These are phyloP conservation scores for Yamadazyma conglobata DNA, from an alignment of 1,139 yeast genomes.

Conservation along the genomic window DNA sequence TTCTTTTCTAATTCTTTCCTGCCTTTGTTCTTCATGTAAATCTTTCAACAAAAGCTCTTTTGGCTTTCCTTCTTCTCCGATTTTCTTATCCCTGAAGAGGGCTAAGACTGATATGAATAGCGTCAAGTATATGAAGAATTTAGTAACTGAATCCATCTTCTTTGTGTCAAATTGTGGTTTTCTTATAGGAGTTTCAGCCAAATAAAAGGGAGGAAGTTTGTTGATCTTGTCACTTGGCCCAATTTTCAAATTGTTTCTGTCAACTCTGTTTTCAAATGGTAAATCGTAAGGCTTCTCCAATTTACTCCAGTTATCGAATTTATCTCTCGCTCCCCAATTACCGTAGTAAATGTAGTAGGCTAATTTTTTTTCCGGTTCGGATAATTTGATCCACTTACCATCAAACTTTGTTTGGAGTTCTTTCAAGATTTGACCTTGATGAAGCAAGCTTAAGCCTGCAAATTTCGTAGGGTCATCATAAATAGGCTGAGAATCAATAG, in stretches of 20 bases:
- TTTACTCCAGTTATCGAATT: constrained; percentile 44
- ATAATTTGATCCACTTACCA: constrained; percentile 49
- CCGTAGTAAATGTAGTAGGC: constrained; percentile 61
- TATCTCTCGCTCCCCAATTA: constrained; percentile 61
- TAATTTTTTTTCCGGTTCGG: constrained; percentile 43
- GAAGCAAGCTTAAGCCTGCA: constrained; percentile 44
- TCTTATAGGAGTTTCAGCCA: constrained; percentile 46
- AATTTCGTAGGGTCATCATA: constrained; percentile 46
- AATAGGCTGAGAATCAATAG: constrained; percentile 53
- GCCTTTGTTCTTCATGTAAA: constrained; percentile 31
- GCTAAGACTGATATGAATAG: constrained; percentile 42
- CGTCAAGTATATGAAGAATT: constrained; percentile 47
- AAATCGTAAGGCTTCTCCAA: constrained; percentile 47
- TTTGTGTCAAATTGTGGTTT: constrained; percentile 48
- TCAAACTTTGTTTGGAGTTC: constrained; percentile 52
- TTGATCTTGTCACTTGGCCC: constrained; percentile 20
- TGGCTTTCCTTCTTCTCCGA: constrained; percentile 49
- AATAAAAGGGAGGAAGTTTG: constrained; percentile 40
- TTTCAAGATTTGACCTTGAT: constrained; percentile 55
- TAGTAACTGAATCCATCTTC: constrained; percentile 53
- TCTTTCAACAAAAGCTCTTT: constrained; percentile 38
- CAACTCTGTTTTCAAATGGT: constrained; percentile 49
- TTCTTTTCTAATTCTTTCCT: constrained; percentile 12
- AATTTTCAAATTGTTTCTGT: constrained; percentile 23
- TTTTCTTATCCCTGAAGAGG: constrained; percentile 46